Evolutionary conservation across 495 filamentous ascomycete genomes (phyloP), one percentile per base, ranked within the genome.

Genomic region (Friedmanniomyces endolithicus): DNA sequence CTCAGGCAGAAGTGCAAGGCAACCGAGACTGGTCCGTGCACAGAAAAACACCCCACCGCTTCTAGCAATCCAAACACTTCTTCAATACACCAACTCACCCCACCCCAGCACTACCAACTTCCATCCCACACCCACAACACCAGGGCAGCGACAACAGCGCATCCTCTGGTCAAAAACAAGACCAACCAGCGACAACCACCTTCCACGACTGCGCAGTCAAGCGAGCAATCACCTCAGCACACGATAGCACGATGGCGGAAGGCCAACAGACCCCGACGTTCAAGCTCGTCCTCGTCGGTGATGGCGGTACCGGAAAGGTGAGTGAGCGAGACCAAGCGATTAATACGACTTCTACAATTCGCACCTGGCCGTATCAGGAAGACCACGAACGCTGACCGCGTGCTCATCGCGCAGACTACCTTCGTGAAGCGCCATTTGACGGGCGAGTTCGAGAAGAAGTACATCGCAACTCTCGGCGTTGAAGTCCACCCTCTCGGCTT

Each of bases 371-470:
- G 27, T 31, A n/a, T 31, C 9, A 9, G 27, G 27, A 4, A 9
- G 27, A 31, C 27, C 3, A n/a, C 40, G 2, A 16, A 9, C 40
- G 40, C 52, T 20, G 12, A 40, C n/a, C 34, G 25, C 14, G 16
- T 14, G 6, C 37, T 41, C 16, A 57, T 27, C 31, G 34, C 17
- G 23, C 51, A 99, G 94, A 99, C 94, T 69, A 99, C 94, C 69
- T 99, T 99, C 79, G 94, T 99, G 77, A 99, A 97, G 83, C 94
- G 94, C 66, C 94, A 99, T 73, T 76, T 97, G 78, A 97, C 94
- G 69, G 94, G 94, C 61, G 94, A 99, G 71, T 99, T 99, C 70
- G 94, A 99, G 80, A 99, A 99, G 84, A 99, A 97, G 77, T 99
- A 99, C 74, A 96, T 99, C 71, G 94, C 94, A 59, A 99, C 94